Evolutionary conservation across 2,329 filamentous ascomycete genomes (phyloP), one percentile per base, ranked within the genome.

Genomic region (Bipolaris zeicola): DNA sequence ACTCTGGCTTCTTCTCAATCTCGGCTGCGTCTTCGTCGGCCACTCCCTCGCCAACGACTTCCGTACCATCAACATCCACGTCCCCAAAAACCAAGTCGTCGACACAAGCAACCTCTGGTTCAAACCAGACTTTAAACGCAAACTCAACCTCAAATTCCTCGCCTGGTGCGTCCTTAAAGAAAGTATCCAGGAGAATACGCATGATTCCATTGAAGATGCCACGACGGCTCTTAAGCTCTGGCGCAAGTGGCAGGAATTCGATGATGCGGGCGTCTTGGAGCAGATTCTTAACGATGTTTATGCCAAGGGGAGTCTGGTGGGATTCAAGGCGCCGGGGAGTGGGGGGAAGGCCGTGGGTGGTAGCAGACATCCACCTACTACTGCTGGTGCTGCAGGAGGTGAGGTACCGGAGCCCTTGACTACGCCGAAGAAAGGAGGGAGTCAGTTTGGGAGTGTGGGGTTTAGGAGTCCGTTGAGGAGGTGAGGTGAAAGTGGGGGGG

Each of bases 41-140:
- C 95, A 99, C 70, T 94, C 94, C 3, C 82, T 99, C 39, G 91
- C 91, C 64, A 94, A 95, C 66, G 95, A 99, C 77, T 98, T 99
- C 79, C 91, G 95, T 50, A 96, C 96, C 53, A 96, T 96, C 78
- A 99, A 99, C 76, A 97, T 99, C 53, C 91, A 97, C 74, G 90
- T 99, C 0, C 95, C 96, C 1, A 91, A 89, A 72, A 78, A 85
- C 3, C 95, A 99, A 74, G 89, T 96, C 34, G 92, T 99, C 52
- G 95, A 99, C 77, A 99, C 96, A 0, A 92, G 93, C 64, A 89
- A 96, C 62, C 83, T 96, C 1, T 98, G 96, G 80, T 96, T 90
- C 77, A 87, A 96, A 56, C 87, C 89, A 53, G 83, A 86, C 14
- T 89, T 92, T 31, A 85, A 91, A 50, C 87, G 96, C n/a, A 95